Evolutionary conservation across 306 rosid genomes (phyloP), one percentile per base, ranked within the genome.

Genomic region (Adenanthera pavonina): DNA sequence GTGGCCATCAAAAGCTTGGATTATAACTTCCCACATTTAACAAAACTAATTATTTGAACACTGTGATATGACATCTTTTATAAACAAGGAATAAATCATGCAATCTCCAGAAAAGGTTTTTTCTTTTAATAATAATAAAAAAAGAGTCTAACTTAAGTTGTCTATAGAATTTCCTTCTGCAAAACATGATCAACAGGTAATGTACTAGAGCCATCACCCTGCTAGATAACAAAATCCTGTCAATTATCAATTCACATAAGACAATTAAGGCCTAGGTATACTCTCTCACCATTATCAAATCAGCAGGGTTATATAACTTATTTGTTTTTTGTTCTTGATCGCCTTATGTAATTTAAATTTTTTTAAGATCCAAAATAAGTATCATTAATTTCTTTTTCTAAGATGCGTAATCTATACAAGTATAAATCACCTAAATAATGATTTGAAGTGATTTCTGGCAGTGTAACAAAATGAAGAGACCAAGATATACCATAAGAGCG

Each of bases 371-470:
- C 54, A 4, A 38, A 35, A 19, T 8, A 11, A 19, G 40, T 17
- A 61, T 33, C n/a, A 61, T 66, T 64, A 54, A 38, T 74, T 74
- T 74, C 65, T 17, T n/a, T n/a, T 57, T 17, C 17, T 8, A 54
- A 7, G 46, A n/a, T n/a, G n/a, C n/a, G n/a, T n/a, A n/a, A 19
- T 19, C 7, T 6, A 17, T 13, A 43, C 75, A 52, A 33, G 49
- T 4, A 8, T 7, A 38, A 38, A 0, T 44, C 10, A 66, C n/a
- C 9, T 33, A 66, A 66, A 44, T 66, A 44, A 49, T 43, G 73
- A 60, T 17, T 48, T 33, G 7, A 65, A 62, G 61, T 15, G 8
- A 73, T 74, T 44, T 34, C 15, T 64, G 36, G 38, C 43, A 36
- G 62, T n/a, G 20, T 14, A 51, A 34, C 20, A 57, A 60, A 76